phyloP scores from a whole-genome alignment of 106 monocot species.

The Apostasia shenzhenica region DNA sequence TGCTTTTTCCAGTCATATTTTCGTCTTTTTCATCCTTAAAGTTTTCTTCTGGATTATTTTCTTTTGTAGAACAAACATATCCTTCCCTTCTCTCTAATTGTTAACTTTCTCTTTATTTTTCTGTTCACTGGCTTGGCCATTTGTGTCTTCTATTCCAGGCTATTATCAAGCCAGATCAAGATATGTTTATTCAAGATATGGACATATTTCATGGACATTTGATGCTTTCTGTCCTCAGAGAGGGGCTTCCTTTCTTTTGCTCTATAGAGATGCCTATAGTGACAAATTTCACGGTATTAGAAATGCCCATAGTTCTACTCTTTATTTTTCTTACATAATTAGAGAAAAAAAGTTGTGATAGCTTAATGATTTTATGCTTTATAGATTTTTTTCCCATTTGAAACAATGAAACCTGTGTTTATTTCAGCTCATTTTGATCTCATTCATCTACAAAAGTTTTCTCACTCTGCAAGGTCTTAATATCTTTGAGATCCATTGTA shows the following conservation, averaged over 20 bases:
- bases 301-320: not conserved
- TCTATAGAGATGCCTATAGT: slow-evolving; percentile 73
- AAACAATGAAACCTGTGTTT: too few relatives aligned
- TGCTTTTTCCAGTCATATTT: not conserved
- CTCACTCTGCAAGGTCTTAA: too few relatives aligned
- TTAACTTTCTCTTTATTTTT: slow-evolving; percentile 2
- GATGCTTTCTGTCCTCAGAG: slow-evolving; percentile 58
- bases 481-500: too few relatives aligned
- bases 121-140: not conserved
- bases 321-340: not conserved
- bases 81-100: slow-evolving; percentile 1
- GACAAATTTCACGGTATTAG: slow-evolving; percentile 36
- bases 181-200: slow-evolving; percentile 60
- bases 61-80: not conserved
- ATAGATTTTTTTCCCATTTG: too few relatives aligned
- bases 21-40: not conserved
- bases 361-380: too few relatives aligned
- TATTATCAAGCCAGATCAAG: slow-evolving; percentile 52
- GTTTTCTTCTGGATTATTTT: not conserved
- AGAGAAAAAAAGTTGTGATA: too few relatives aligned
- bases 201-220: slow-evolving; percentile 83
- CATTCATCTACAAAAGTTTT: too few relatives aligned
- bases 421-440: too few relatives aligned
- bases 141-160: slow-evolving; percentile 28
- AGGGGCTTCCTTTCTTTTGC: slow-evolving; percentile 66